Percentiles rank a stretch among this genome's conserved stretches.
Conservation (phyloP, 352 stramenopile genomes). For the Phytophthora lateralis region DNA sequence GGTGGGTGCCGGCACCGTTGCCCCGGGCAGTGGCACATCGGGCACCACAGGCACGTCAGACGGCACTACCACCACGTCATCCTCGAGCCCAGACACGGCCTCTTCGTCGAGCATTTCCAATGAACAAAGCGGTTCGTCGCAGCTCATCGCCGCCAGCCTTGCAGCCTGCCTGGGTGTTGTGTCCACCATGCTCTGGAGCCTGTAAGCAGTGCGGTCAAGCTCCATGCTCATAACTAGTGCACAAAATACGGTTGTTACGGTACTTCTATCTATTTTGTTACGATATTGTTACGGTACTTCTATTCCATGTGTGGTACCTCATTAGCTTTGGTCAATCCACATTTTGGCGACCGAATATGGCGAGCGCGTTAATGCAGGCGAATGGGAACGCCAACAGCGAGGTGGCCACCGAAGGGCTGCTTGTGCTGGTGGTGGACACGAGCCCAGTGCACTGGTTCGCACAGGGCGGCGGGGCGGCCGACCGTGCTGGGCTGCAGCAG, state of each 20-base stretch:
- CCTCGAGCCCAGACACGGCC: conserved; percentile 21
- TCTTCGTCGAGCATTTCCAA: conserved; percentile 28
- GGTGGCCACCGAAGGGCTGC: conserved; percentile 50
- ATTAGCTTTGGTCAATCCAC: neutral
- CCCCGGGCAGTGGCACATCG: conserved; percentile 17
- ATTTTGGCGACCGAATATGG: conserved; percentile 11
- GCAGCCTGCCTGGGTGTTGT: conserved; percentile 40
- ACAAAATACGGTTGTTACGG: conserved; percentile 15
- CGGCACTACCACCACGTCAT: conserved; percentile 22
- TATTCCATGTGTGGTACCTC: conserved; percentile 1
- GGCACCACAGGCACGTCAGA: conserved; percentile 22
- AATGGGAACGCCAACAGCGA: conserved; percentile 23
- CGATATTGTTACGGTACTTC: neutral
- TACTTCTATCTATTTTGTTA: conserved; percentile 1
- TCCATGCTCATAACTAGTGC: conserved; percentile 1
- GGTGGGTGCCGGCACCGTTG: conserved; percentile 33
- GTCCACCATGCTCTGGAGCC: conserved; percentile 43
- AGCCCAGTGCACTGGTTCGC: conserved; percentile 78
- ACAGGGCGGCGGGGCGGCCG: conserved; percentile 30
- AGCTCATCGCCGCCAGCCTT: conserved; percentile 38
- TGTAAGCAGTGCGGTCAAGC: conserved; percentile 30
- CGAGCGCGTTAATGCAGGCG: conserved; percentile 6
- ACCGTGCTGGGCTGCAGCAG: conserved; percentile 53
- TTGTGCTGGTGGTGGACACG: conserved; percentile 85
- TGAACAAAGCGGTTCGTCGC: conserved; percentile 30